A percentile compares a stretch with the other conserved stretches of the same genome.
phyloP scores from a whole-genome alignment of 2,329 filamentous ascomycete species.

The Paecilomyces dactylethromorphus region DNA sequence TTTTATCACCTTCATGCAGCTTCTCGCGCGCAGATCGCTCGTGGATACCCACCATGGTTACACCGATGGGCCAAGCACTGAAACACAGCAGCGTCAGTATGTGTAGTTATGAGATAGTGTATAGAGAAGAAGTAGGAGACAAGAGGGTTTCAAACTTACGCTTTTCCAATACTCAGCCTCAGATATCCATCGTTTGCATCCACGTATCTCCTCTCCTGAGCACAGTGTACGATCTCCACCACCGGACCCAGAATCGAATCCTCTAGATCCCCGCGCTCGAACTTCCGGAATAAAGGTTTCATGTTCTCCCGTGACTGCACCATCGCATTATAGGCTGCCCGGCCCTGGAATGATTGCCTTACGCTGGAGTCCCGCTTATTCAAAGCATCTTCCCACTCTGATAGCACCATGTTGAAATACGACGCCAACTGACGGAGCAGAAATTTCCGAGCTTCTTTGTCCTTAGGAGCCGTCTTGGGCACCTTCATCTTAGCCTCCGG shows the following conservation, averaged over 20 bases:
- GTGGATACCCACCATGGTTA: conserved; percentile 99
- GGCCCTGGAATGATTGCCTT: conserved; percentile 70
- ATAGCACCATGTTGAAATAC: conserved; percentile 94
- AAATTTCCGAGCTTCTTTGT: conserved; percentile 60
- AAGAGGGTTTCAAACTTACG: conserved; percentile 35
- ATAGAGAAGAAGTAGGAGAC: not conserved
- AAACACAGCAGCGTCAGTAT: conserved; percentile 1
- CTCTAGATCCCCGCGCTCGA: conserved; percentile 75
- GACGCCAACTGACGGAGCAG: conserved; percentile 83
- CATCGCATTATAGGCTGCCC: conserved; percentile 78
- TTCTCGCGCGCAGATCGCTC: conserved; percentile 94
- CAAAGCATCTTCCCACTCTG: conserved; percentile 77
- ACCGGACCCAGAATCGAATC: conserved; percentile 74
- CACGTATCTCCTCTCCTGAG: conserved; percentile 86
- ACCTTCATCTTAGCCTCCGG: conserved; percentile 88
- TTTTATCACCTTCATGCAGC: conserved; percentile 68
- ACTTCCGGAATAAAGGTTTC: conserved; percentile 79
- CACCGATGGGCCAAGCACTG: conserved; percentile 91
- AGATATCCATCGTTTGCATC: conserved; percentile 96
- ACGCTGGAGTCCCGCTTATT: conserved; percentile 50
- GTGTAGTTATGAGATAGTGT: conserved; percentile 8
- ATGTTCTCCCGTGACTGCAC: conserved; percentile 81
- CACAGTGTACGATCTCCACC: conserved; percentile 84
- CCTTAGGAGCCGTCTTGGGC: conserved; percentile 53
- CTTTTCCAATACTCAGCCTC: conserved; percentile 87